Base-by-base conservation (phyloP, 257 asterid genomes). In the Henckelia pumila region DNA sequence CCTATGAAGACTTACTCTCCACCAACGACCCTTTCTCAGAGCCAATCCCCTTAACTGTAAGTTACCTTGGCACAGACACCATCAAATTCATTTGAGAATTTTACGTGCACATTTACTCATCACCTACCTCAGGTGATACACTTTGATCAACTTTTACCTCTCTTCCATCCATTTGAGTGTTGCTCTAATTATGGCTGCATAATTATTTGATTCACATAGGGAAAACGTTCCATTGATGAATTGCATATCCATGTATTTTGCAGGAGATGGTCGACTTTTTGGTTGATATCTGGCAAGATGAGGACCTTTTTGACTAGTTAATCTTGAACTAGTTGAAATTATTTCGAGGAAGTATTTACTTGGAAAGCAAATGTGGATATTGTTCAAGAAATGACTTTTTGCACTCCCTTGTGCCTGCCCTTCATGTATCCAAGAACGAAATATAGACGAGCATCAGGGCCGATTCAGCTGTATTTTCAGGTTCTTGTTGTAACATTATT, bases 261-360 rank as follows among this genome's bases (percentile, higher is more conserved):
- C 89, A 87, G 95, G 95, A 89, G 64, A 89, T 89, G 93, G 96
- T 85, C 21, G 96, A 87, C 77, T 89, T 85, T 70, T 76, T 89
- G 77, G 95, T 85, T 1, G 96, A 87, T 71, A 81, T 85, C 24
- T 89, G 96, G 96, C 80, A 71, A 0, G 91, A 85, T 56, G 96
- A 87, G 75, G 92, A 86, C 64, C 91, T 80, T 75, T 87, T 74
- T 57, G 95, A 87, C 77, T 87, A 81, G 76, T 64, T 58, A 24
- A 40, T 57, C 53, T 52, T 25, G n/a, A n/a, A n/a, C n/a, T n/a
- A n/a, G 25, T 10, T 37, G 49, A 33, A 33, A 33, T 33, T 33
- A 33, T 33, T 33, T 33, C 44, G 44, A 3, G 13, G 44, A 7
- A 8, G 11, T 8, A 37, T 70, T 10, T 55, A 61, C 60, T 61